These are phyloP conservation scores for Aspergillus caelatus DNA, from an alignment of 2,329 filamentous ascomycete genomes.

Conservation along the genomic window DNA sequence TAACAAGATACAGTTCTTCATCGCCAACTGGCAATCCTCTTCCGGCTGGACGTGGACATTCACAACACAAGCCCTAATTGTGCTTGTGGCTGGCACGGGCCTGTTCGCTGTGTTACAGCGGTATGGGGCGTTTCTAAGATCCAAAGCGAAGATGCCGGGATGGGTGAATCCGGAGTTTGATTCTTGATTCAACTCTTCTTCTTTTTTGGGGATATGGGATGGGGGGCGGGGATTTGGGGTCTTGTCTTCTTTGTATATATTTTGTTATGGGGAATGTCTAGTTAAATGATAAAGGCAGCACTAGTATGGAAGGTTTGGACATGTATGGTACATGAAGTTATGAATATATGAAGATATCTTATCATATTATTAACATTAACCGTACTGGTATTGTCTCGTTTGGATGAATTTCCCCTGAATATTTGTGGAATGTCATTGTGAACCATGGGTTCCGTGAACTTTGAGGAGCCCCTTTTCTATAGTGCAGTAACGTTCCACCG, in stretches of 20 bases:
- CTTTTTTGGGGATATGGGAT: background rate
- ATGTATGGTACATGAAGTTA: too few species aligned
- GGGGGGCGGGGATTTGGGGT: background rate
- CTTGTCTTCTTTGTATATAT: background rate
- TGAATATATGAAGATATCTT: too few species aligned
- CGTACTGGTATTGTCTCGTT: too few species aligned
- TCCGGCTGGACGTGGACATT: slow-evolving; percentile 57
- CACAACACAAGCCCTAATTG: slow-evolving; percentile 52
- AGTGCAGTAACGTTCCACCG: background rate
- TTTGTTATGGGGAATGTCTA: too few species aligned
- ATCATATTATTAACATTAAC: too few species aligned
- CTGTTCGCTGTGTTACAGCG: slow-evolving; percentile 44
- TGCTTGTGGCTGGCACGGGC: slow-evolving; percentile 43
- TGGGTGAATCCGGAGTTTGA: slow-evolving; percentile 53
- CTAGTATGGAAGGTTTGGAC: too few species aligned
- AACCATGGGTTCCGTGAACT: background rate
- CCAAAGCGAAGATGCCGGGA: slow-evolving; percentile 39
- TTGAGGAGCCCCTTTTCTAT: background rate
- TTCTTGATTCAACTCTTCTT: slow-evolving; percentile 7
- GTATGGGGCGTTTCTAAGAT: slow-evolving; percentile 44
- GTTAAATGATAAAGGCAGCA: too few species aligned
- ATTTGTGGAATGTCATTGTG: background rate
- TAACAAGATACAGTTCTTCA: slow-evolving; percentile 49
- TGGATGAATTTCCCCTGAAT: too few species aligned
- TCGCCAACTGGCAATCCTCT: slow-evolving; percentile 50